phyloP scores from a whole-genome alignment of 352 stramenopile genomes.

The Globisporangium okanoganense region DNA sequence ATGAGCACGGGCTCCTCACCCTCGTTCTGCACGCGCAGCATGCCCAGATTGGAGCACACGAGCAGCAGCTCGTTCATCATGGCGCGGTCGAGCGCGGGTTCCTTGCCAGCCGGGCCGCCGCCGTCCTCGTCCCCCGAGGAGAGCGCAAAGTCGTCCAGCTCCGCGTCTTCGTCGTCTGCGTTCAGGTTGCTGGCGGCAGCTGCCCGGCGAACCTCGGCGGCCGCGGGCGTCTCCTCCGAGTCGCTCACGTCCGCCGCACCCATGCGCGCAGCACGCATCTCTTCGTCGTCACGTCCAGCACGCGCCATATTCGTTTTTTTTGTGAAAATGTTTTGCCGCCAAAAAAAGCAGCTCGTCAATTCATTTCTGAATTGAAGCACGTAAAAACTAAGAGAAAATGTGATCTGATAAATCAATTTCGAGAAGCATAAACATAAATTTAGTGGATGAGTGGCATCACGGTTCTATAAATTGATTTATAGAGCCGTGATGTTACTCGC shows the following conservation, averaged over 20 bases:
- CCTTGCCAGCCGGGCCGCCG: conserved; percentile 21
- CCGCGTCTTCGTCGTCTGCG: conserved; percentile 9
- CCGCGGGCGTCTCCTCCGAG: conserved; percentile 8
- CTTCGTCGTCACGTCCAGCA: conserved; percentile 5
- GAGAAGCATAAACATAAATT: too few species aligned
- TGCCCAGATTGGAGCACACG: conserved; percentile 85
- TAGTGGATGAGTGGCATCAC: too few species aligned
- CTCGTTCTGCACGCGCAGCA: conserved; percentile 60
- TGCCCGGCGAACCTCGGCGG: conserved; percentile 6
- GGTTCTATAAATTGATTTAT: too few species aligned
- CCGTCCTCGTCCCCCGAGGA: conserved; percentile 46
- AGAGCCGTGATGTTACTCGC: too few species aligned
- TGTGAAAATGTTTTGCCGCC: neutral
- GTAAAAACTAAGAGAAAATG: too few species aligned
- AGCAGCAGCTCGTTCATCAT: conserved; percentile 88
- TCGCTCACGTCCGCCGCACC: conserved; percentile 9
- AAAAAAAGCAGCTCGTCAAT: too few species aligned
- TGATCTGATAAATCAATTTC: too few species aligned
- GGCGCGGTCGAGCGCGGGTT: conserved; percentile 43
- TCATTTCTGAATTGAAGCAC: too few species aligned
- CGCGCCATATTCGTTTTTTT: conserved; percentile 4
- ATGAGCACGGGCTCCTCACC: conserved; percentile 64
- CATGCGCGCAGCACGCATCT: conserved; percentile 2
- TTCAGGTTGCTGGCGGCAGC: conserved; percentile 16
- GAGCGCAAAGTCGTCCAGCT: conserved; percentile 57